These are phyloP conservation scores for Terana coerulea DNA, from an alignment of 768 basidiomycete genomes.

Conservation along the genomic window DNA sequence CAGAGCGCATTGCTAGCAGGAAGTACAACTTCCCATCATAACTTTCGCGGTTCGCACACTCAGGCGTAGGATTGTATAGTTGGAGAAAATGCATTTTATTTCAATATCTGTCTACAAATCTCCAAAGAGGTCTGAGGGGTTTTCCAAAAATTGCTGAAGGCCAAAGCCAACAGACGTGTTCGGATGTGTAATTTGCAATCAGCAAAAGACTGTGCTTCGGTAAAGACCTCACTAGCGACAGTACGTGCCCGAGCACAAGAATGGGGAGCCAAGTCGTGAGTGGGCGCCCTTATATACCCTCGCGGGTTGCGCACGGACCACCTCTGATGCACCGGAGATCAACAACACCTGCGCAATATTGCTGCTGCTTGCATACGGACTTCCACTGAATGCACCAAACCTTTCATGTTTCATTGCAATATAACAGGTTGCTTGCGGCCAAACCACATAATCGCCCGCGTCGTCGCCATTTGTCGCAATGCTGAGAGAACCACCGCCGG, in stretches of 20 bases:
- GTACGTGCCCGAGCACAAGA: constrained; percentile 96
- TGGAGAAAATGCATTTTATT: neutral
- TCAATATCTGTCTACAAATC: too few relatives aligned
- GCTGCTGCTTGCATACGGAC: too few relatives aligned
- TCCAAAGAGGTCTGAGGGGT: too few relatives aligned
- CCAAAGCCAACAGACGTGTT: constrained; percentile 89
- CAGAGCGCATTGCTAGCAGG: constrained; percentile 53
- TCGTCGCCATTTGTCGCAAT: too few relatives aligned
- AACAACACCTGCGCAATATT: too few relatives aligned
- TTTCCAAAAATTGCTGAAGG: constrained; percentile 91
- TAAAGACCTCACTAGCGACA: constrained; percentile 94
- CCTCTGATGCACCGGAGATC: too few relatives aligned
- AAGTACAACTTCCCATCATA: constrained; percentile 62
- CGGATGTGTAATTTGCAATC: constrained; percentile 98
- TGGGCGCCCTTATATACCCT: constrained; percentile 37
- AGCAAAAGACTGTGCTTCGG: constrained; percentile 95
- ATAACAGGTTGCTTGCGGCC: too few relatives aligned
- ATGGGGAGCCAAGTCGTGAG: constrained; percentile 23
- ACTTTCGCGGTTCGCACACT: too few relatives aligned
- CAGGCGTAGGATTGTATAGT: too few relatives aligned
- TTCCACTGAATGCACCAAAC: too few relatives aligned
- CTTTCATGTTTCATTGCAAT: too few relatives aligned
- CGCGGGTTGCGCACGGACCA: constrained; percentile 50
- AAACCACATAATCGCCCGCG: too few relatives aligned
- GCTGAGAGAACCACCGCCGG: neutral